Percentiles rank a stretch among this genome's conserved stretches.
Evolutionary conservation across 192 early-diverging fungal genomes (phyloP).

Genomic region (Hyaloraphidium curvatum): DNA sequence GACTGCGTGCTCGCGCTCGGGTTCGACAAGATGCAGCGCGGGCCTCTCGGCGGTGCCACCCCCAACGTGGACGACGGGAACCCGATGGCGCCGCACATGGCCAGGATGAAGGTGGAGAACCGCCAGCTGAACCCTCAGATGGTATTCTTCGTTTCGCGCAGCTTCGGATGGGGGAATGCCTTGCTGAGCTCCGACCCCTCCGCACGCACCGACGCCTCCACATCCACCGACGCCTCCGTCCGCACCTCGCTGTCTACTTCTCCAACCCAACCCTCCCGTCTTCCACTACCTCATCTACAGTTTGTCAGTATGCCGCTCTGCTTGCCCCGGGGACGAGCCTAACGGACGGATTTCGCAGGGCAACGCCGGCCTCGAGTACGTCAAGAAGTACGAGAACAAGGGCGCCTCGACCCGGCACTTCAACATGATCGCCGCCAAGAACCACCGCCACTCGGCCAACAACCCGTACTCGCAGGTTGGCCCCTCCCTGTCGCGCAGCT

Average conservation of each 20-base stretch:
- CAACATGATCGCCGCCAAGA: constrained; percentile 52
- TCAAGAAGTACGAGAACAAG: constrained; percentile 23
- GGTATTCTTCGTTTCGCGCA: no score
- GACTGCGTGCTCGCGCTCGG: constrained; percentile 55
- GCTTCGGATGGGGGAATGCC: no score
- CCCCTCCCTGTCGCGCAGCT: no score
- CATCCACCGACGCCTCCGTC: no score
- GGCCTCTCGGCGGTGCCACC: constrained; percentile 4
- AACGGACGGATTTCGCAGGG: no score
- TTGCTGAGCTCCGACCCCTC: no score
- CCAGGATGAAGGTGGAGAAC: background rate
- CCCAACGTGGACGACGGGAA: background rate
- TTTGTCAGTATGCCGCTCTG: no score
- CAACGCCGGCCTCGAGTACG: constrained; percentile 51
- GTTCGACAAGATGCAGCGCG: constrained; percentile 44
- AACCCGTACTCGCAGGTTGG: background rate
- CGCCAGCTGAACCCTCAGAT: background rate
- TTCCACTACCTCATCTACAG: no score
- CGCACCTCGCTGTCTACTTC: no score
- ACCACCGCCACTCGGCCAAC: constrained; percentile 31
- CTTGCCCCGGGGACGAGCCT: no score
- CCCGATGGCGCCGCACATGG: background rate
- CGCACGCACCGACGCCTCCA: no score
- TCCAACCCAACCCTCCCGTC: no score
- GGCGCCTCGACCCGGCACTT: constrained; percentile 32